Conservation (phyloP, 164 flowering plant genomes). For the Amborella trichopoda region DNA sequence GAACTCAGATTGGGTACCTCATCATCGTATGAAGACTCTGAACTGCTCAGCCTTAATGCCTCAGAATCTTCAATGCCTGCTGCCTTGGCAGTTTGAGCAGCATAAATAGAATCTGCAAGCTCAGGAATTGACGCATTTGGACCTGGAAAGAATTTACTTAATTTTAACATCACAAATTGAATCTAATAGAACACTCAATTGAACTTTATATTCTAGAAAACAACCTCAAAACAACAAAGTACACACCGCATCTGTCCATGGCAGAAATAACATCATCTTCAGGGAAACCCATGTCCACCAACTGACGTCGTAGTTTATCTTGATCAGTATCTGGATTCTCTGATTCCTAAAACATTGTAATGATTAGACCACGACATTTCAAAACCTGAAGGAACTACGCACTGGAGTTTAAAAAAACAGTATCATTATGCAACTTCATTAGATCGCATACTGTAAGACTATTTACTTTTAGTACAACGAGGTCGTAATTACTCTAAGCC, state of each 20-base stretch:
- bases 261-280: not conserved
- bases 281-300: constrained; percentile 2
- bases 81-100: constrained; percentile 74
- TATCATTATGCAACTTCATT: no score
- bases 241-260: constrained; percentile 1
- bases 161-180: no score
- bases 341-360: no score
- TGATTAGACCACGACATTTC: no score
- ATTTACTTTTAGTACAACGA: no score
- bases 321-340: no score
- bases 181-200: not conserved
- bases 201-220: not conserved
- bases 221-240: not conserved
- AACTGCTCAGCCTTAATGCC: not conserved
- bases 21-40: not conserved
- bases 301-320: no score
- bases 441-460: no score
- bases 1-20: not conserved
- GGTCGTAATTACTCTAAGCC: no score
- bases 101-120: constrained; percentile 66
- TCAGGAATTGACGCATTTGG: constrained; percentile 42
- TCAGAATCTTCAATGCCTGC: constrained; percentile 1
- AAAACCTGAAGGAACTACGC: no score
- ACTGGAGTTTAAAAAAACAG: no score
- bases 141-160: constrained; percentile 36